Evolutionary conservation across 2,329 filamentous ascomycete genomes (phyloP).

Genomic region (Ophiostoma tasmaniense): DNA sequence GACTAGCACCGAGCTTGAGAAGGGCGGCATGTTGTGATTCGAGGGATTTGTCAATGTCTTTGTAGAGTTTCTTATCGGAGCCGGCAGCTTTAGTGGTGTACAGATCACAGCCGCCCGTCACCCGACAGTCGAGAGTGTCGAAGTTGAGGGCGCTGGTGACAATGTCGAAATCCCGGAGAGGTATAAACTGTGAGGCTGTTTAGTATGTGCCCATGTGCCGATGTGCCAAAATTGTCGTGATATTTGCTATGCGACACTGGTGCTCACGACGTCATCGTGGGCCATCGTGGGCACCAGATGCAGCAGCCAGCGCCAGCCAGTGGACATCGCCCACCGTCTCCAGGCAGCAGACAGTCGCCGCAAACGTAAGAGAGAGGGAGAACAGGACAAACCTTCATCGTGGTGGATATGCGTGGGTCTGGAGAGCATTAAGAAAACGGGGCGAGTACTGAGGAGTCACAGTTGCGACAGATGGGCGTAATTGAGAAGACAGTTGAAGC

Average conservation of each 20-base stretch:
- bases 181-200: conserved; percentile 61
- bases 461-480: background rate
- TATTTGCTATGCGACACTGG: background rate
- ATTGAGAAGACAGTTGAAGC: background rate
- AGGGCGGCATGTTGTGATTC: conserved; percentile 87
- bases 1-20: conserved; percentile 73
- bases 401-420: conserved; percentile 15
- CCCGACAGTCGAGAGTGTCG: conserved; percentile 83
- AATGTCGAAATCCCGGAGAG: conserved; percentile 81
- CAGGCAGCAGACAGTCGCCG: background rate
- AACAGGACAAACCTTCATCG: conserved; percentile 16
- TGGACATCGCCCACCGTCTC: background rate
- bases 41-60: conserved; percentile 83
- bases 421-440: conserved; percentile 8
- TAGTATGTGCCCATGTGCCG: background rate
- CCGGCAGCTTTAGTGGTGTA: conserved; percentile 97
- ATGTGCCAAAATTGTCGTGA: background rate
- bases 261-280: background rate
- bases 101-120: conserved; percentile 88
- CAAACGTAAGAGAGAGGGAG: background rate
- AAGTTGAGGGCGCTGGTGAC: conserved; percentile 92
- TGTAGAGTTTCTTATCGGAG: conserved; percentile 94
- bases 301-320: background rate
- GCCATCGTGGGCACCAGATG: background rate
- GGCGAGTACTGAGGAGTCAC: conserved; percentile 1